Evolutionary conservation across 345 rosid genomes (phyloP), one percentile per base, ranked within the genome.

Genomic region (Brassica juncea): DNA sequence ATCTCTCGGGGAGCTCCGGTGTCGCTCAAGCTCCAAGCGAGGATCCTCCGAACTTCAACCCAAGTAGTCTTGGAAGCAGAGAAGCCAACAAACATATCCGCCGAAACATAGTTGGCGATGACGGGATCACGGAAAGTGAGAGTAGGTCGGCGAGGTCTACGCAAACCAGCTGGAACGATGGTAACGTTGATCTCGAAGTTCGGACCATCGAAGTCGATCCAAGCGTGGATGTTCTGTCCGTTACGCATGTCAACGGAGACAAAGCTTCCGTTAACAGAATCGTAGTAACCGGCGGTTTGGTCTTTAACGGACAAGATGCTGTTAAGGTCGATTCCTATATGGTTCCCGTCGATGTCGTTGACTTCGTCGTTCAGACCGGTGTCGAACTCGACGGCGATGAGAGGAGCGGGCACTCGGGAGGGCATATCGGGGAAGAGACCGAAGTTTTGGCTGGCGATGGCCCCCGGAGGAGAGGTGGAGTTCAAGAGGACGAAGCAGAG

Each of bases 1-100:
- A 94, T 89, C 9, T 85, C 92, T 15, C 85, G 83, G 1, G 85
- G 86, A 67, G 34, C 67, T 27, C 95, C 97, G 0, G 89, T 82
- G 37, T 90, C 97, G 42, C 92, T 93, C 64, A 89, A 88, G 72
- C 97, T 91, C 98, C 98, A 93, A 73, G 98, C 97, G 5, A 93
- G 82, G 73, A 93, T 68, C 77, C 97, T 84, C 74, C 78, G 86
- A 19, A 89, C 82, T 82, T 93, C 98, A 37, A 84, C 77, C 97
- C 92, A 93, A 28, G 2, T 83, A 2, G 91, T 86, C 69, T 86
- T 91, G 0, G 98, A 91, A 10, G 97, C 90, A 0, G 98, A 91
- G 81, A 93, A 93, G 11, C 97, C 97, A 10, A 85, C 94, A 39
- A 25, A 93, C 97, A 91, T 90, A 52, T 91, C 95, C 2, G 85